phyloP scores from a whole-genome alignment of 441 rosid species.

The Eruca vesicaria region DNA sequence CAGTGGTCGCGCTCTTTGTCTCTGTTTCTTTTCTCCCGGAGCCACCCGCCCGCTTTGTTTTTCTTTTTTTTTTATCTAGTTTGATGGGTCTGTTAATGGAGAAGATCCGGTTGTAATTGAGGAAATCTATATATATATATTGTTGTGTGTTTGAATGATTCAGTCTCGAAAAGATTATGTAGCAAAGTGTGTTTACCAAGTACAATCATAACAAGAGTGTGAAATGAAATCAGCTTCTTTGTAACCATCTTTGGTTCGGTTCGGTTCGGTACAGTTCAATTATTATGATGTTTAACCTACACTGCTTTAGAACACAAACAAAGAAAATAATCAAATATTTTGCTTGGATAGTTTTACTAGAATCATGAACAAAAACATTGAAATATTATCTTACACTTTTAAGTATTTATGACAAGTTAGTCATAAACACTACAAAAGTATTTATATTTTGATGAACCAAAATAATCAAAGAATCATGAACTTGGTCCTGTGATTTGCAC shows the following conservation, averaged over 20 bases:
- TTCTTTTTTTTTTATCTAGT: background rate
- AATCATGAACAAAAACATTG: conserved; percentile 1
- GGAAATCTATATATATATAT: background rate
- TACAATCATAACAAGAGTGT: background rate
- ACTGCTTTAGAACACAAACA: conserved; percentile 17
- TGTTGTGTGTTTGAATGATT: background rate
- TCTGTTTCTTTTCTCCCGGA: conserved; percentile 46
- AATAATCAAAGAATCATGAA: conserved; percentile 25
- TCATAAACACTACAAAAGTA: conserved; percentile 14
- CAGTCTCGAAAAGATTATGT: background rate
- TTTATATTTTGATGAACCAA: background rate
- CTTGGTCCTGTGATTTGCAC: conserved; percentile 39
- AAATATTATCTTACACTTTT: background rate
- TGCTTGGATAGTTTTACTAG: conserved; percentile 3
- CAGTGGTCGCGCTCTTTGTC: conserved; percentile 58
- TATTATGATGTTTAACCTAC: background rate
- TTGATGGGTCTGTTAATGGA: conserved; percentile 13
- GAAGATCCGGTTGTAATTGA: conserved; percentile 12
- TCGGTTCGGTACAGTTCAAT: background rate
- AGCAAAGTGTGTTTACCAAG: background rate
- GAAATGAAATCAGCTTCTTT: background rate
- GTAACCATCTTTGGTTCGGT: background rate
- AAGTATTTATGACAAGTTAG: background rate
- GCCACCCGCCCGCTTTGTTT: conserved; percentile 63
- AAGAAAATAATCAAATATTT: background rate